phyloP scores from a whole-genome alignment of 768 basidiomycete genomes.

The Termitomyces titanicus region DNA sequence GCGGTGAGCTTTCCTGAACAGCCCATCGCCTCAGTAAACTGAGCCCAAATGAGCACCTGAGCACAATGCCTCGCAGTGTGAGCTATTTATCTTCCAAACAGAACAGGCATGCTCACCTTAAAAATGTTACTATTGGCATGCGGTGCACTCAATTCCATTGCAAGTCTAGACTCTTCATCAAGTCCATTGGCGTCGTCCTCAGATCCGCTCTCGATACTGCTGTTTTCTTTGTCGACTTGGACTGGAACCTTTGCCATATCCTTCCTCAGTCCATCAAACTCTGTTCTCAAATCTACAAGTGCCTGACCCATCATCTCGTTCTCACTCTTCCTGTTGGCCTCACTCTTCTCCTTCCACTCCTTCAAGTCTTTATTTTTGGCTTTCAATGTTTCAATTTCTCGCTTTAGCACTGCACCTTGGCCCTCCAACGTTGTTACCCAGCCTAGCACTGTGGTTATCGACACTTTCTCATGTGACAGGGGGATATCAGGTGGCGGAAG shows the following conservation, averaged over 20 bases:
- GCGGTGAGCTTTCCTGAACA: background rate
- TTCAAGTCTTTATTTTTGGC: background rate
- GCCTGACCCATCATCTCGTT: background rate
- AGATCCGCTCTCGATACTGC: background rate
- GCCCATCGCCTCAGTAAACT: background rate
- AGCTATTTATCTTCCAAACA: background rate
- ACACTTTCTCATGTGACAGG: background rate
- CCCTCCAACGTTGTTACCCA: background rate
- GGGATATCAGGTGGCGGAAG: background rate
- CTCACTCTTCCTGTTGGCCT: background rate
- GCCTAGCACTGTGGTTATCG: background rate
- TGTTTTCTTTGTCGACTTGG: background rate
- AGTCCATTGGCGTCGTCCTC: too few relatives aligned
- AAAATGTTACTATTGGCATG: too few relatives aligned
- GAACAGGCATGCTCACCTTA: background rate
- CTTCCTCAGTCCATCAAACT: background rate
- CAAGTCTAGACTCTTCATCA: too few relatives aligned
- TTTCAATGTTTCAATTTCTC: background rate
- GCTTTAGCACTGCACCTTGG: background rate
- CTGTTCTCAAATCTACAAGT: background rate
- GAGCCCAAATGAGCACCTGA: background rate
- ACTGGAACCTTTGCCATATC: background rate
- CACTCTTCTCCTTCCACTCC: background rate
- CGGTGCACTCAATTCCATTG: too few relatives aligned
- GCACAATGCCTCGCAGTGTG: background rate